Conservation (phyloP, 805 yeast species). For the Metschnikowia arizonensis region DNA sequence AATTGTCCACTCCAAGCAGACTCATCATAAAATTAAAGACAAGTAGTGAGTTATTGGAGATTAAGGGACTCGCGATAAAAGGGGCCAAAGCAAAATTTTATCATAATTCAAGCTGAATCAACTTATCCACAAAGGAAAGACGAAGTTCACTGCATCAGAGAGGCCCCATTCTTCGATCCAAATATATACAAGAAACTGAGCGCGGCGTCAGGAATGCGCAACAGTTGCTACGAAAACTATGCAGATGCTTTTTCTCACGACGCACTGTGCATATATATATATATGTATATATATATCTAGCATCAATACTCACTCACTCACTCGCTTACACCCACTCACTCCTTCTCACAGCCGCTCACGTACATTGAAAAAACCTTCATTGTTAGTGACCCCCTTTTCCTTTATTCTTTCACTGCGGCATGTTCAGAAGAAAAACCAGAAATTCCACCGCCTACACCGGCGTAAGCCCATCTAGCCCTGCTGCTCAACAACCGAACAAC, state of each 20-base stretch:
- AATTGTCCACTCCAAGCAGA: no score
- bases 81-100: no score
- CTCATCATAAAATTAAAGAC: no score
- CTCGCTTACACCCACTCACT: not conserved
- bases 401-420: constrained; percentile 5
- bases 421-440: constrained; percentile 30
- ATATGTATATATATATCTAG: no score
- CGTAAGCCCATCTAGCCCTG: constrained; percentile 35
- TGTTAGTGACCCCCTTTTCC: no score
- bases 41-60: no score
- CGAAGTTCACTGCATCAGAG: no score
- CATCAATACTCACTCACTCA: not conserved
- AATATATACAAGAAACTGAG: not conserved
- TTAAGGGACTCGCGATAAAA: no score
- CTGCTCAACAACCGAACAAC: constrained; percentile 32
- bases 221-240: constrained; percentile 4
- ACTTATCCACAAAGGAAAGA: no score
- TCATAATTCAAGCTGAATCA: no score
- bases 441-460: constrained; percentile 40
- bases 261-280: constrained; percentile 2
- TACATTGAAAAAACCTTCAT: not conserved
- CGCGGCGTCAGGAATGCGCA: constrained; percentile 4
- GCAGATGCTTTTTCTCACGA: constrained; percentile 4
- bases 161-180: not conserved
- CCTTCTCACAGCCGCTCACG: not conserved